A percentile compares a stretch with the other conserved stretches of the same genome.
These are phyloP conservation scores for Neophaeococcomyces aloes DNA, from an alignment of 2,329 filamentous ascomycete species.

Conservation along the genomic window DNA sequence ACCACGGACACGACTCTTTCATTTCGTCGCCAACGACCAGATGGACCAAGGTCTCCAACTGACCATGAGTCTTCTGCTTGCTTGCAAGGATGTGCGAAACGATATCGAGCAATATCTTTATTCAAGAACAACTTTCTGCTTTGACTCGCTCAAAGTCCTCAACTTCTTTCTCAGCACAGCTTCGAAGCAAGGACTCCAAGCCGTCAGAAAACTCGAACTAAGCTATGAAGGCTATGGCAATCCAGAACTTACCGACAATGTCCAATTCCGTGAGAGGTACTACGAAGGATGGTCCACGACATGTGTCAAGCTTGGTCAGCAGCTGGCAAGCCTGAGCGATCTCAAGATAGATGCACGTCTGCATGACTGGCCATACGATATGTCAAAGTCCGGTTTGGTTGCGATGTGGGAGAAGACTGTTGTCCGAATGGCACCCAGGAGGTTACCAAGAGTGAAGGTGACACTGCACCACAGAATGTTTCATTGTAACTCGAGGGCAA, in stretches of 20 bases:
- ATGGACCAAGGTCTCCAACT: not conserved
- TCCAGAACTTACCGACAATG: slow-evolving; percentile 15
- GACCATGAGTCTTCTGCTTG: slow-evolving; percentile 13
- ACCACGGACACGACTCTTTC: slow-evolving; percentile 13
- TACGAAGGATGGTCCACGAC: slow-evolving; percentile 17
- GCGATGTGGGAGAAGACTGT: not conserved
- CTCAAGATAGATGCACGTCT: slow-evolving; percentile 16
- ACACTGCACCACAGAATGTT: slow-evolving; percentile 16
- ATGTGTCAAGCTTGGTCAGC: slow-evolving; percentile 11
- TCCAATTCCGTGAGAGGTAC: slow-evolving; percentile 15
- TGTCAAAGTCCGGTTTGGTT: not conserved
- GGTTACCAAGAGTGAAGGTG: slow-evolving; percentile 14
- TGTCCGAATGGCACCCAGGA: slow-evolving; percentile 9
- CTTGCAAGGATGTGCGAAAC: slow-evolving; percentile 18
- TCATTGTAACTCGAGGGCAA: slow-evolving; percentile 4
- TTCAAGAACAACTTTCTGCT: slow-evolving; percentile 18
- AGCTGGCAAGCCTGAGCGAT: slow-evolving; percentile 12
- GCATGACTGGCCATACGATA: slow-evolving; percentile 18
- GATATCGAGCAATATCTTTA: slow-evolving; percentile 20
- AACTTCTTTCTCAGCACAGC: slow-evolving; percentile 30
- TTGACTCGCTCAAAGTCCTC: slow-evolving; percentile 22
- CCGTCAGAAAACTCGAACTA: slow-evolving; percentile 24
- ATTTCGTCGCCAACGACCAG: not conserved
- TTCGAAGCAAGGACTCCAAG: slow-evolving; percentile 36
- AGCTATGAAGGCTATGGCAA: slow-evolving; percentile 17